phyloP scores from a whole-genome alignment of 2,329 filamentous ascomycete species.

The Rhinocladiella mackenziei region DNA sequence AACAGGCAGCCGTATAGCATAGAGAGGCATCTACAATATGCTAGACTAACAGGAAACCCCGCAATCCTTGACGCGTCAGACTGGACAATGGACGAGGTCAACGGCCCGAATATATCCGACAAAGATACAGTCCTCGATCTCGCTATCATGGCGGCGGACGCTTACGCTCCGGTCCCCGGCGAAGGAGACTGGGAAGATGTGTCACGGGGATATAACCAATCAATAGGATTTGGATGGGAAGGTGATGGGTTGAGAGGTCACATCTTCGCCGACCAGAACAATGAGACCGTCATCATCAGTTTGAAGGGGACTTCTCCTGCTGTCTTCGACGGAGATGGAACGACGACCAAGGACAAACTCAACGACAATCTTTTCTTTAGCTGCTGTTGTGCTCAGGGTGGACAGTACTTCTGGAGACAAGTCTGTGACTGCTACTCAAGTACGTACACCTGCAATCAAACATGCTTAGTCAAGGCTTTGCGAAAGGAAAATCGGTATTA shows the following conservation, averaged over 20 bases:
- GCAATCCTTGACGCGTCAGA: slow-evolving; percentile 66
- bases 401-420: slow-evolving; percentile 82
- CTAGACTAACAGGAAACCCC: slow-evolving; percentile 64
- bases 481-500: slow-evolving; percentile 87
- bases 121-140: slow-evolving; percentile 78
- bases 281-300: slow-evolving; percentile 84
- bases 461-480: slow-evolving; percentile 73
- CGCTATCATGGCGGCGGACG: slow-evolving; percentile 83
- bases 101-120: slow-evolving; percentile 77
- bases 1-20: slow-evolving; percentile 74
- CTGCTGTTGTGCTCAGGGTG: slow-evolving; percentile 93
- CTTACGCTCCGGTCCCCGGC: slow-evolving; percentile 72
- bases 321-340: slow-evolving; percentile 93
- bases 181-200: slow-evolving; percentile 80
- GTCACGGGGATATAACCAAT: slow-evolving; percentile 74
- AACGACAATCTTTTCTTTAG: slow-evolving; percentile 98
- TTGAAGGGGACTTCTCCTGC: slow-evolving; percentile 88
- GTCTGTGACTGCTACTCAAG: slow-evolving; percentile 89
- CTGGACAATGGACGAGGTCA: slow-evolving; percentile 77
- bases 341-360: slow-evolving; percentile 93
- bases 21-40: slow-evolving; percentile 70
- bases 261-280: slow-evolving; percentile 80
- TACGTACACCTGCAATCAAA: slow-evolving; percentile 87
- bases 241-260: slow-evolving; percentile 84
- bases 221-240: slow-evolving; percentile 89